Percentiles rank a stretch among this genome's conserved stretches.
phyloP scores from a whole-genome alignment of 2,329 filamentous ascomycete species.

The Diaporthe longicolla region DNA sequence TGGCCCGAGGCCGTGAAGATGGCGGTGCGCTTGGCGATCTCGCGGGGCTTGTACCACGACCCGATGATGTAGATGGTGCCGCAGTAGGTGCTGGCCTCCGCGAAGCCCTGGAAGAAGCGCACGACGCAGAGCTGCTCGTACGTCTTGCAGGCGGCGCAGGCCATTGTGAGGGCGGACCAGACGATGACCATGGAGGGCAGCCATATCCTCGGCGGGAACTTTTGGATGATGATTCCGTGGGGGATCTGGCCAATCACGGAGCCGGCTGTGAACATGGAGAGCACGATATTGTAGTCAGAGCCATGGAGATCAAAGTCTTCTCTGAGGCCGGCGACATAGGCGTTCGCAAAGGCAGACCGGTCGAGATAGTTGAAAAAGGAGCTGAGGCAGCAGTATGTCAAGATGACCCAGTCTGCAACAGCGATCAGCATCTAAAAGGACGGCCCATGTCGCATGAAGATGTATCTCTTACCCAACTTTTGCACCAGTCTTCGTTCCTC shows the following conservation, averaged over 20 bases:
- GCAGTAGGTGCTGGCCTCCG: slow-evolving; percentile 63
- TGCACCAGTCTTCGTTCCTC: slow-evolving; percentile 26
- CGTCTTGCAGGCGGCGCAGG: slow-evolving; percentile 49
- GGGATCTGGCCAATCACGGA: slow-evolving; percentile 59
- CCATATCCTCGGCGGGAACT: slow-evolving; percentile 62
- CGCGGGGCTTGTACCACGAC: slow-evolving; percentile 67
- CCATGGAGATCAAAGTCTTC: slow-evolving; percentile 56
- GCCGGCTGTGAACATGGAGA: slow-evolving; percentile 52
- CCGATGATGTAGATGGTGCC: slow-evolving; percentile 65
- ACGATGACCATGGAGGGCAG: slow-evolving; percentile 61
- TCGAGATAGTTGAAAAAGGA: slow-evolving; percentile 59
- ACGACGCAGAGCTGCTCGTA: slow-evolving; percentile 54
- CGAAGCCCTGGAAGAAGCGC: slow-evolving; percentile 60
- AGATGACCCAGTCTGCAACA: slow-evolving; percentile 20
- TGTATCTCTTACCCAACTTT: not conserved
- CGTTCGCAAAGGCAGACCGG: slow-evolving; percentile 59
- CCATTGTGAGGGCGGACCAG: slow-evolving; percentile 62
- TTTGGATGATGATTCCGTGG: slow-evolving; percentile 61
- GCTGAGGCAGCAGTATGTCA: slow-evolving; percentile 53
- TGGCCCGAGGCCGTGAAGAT: slow-evolving; percentile 67
- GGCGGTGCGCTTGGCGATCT: slow-evolving; percentile 66
- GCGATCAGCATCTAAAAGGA: not conserved
- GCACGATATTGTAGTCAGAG: slow-evolving; percentile 59
- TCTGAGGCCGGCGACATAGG: slow-evolving; percentile 58
- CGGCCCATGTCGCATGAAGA: too few relatives aligned